A percentile compares a stretch with the other conserved stretches of the same genome.
Evolutionary conservation across 2,329 filamentous ascomycete species (phyloP).

Genomic region (Aspergillus puulaauensis): DNA sequence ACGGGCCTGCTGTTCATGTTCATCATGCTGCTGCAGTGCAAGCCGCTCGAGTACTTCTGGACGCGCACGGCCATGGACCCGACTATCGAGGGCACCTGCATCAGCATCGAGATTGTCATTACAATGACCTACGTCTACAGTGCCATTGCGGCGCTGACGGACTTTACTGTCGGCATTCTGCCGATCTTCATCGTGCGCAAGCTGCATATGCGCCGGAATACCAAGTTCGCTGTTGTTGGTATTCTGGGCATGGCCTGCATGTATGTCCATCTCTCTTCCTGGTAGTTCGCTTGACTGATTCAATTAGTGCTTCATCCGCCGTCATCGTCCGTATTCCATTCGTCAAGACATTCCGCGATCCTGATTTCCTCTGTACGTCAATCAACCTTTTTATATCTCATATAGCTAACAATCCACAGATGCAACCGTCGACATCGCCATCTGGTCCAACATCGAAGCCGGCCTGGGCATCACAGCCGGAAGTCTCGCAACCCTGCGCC

Average conservation of each 20-base stretch:
- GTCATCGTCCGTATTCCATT: conserved; percentile 46
- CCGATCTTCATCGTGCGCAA: conserved; percentile 5
- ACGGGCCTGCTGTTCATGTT: conserved; percentile 52
- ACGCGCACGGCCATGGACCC: conserved; percentile 25
- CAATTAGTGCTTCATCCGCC: conserved; percentile 23
- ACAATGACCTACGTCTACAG: conserved; percentile 37
- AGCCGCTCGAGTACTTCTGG: conserved; percentile 54
- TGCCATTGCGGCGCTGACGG: conserved; percentile 38
- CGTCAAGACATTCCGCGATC: conserved; percentile 37
- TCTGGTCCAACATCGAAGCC: conserved; percentile 32
- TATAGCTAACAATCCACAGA: conserved; percentile 13
- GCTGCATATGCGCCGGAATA: conserved; percentile 5
- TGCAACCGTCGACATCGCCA: conserved; percentile 44
- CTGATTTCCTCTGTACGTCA: conserved; percentile 30
- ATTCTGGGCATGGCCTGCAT: conserved; percentile 59
- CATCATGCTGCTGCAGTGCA: conserved; percentile 55
- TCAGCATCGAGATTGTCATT: conserved; percentile 37
- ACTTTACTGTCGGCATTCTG: conserved; percentile 50
- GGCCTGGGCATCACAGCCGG: conserved; percentile 41
- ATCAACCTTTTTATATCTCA: background rate
- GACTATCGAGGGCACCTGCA: conserved; percentile 40
- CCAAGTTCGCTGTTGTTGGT: conserved; percentile 37
- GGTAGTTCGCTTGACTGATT: background rate
- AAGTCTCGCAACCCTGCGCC: conserved; percentile 47
- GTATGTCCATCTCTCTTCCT: conserved; percentile 18